A percentile compares a stretch with the other conserved stretches of the same genome.
Evolutionary conservation across 2,329 filamentous ascomycete genomes (phyloP).

Genomic region (Monosporascus sp.): DNA sequence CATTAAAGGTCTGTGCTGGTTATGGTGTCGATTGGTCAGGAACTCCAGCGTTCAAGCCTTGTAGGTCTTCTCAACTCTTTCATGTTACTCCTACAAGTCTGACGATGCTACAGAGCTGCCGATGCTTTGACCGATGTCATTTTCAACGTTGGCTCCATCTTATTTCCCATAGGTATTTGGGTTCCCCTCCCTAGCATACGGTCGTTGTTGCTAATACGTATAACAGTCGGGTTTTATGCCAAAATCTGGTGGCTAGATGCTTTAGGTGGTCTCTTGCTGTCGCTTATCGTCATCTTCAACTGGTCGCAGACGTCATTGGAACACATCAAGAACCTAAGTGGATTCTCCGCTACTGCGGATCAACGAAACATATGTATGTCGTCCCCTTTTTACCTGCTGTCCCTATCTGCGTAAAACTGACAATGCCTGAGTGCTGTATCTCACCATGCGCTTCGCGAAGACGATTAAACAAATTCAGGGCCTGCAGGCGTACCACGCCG

Average conservation of each 20-base stretch:
- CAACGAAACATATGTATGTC: slow-evolving; percentile 65
- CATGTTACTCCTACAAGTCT: neutral
- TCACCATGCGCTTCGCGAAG: slow-evolving; percentile 89
- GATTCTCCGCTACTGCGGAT: slow-evolving; percentile 71
- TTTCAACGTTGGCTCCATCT: slow-evolving; percentile 84
- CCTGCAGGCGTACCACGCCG: slow-evolving; percentile 76
- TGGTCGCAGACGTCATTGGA: slow-evolving; percentile 69
- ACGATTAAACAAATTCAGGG: slow-evolving; percentile 83
- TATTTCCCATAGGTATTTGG: slow-evolving; percentile 66
- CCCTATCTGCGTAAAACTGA: slow-evolving; percentile 3
- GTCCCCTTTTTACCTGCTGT: neutral
- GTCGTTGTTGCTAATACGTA: slow-evolving; percentile 4
- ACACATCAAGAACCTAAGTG: slow-evolving; percentile 76
- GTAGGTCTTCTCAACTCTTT: slow-evolving; percentile 28
- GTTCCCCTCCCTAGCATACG: neutral
- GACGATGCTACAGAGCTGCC: slow-evolving; percentile 32
- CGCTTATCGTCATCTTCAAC: slow-evolving; percentile 70
- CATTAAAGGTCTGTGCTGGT: slow-evolving; percentile 76
- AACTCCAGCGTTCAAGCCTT: slow-evolving; percentile 83
- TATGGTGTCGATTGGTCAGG: slow-evolving; percentile 81
- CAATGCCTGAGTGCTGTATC: slow-evolving; percentile 58
- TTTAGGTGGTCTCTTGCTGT: slow-evolving; percentile 72
- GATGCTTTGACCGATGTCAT: slow-evolving; percentile 68
- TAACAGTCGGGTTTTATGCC: slow-evolving; percentile 63
- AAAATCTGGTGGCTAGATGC: slow-evolving; percentile 80